Evolutionary conservation across 371 early-diverging fungal species (phyloP).

Genomic region (Apophysomyces trapeziformis): DNA sequence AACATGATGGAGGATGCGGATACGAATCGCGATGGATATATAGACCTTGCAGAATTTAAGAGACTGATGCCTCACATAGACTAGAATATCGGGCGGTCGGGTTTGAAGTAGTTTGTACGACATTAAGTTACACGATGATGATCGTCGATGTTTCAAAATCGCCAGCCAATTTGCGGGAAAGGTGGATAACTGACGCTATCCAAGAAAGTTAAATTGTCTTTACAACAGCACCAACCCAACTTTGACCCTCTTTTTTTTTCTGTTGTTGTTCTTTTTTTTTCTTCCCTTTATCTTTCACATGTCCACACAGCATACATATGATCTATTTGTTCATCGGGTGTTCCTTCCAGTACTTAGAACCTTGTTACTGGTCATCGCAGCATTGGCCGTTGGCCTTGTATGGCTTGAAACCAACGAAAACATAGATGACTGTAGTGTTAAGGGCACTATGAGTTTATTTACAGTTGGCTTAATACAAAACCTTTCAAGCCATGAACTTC

Average conservation of each 20-base stretch:
- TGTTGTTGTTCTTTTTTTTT: background rate
- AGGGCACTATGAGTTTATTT: slow-evolving; percentile 31
- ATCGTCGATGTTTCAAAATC: slow-evolving; percentile 2
- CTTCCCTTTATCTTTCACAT: background rate
- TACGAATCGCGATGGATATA: slow-evolving; percentile 67
- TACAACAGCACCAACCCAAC: background rate
- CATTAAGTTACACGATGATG: background rate
- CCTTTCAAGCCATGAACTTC: slow-evolving; percentile 19
- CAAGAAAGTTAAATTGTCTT: slow-evolving; percentile 6
- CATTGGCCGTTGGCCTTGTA: slow-evolving; percentile 34
- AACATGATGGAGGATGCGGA: slow-evolving; percentile 85
- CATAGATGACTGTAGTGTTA: slow-evolving; percentile 29
- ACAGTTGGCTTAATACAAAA: slow-evolving; percentile 38
- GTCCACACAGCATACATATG: background rate
- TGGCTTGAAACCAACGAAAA: slow-evolving; percentile 43
- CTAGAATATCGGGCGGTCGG: slow-evolving; percentile 1
- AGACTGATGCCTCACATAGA: slow-evolving; percentile 41
- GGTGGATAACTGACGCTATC: background rate
- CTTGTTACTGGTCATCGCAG: slow-evolving; percentile 14
- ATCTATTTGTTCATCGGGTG: background rate
- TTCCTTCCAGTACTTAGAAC: slow-evolving; percentile 4
- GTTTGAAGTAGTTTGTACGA: background rate
- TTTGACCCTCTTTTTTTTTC: background rate
- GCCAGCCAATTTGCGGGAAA: background rate
- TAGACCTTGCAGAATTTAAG: slow-evolving; percentile 56